Evolutionary conservation across 768 basidiomycete genomes (phyloP), one percentile per base, ranked within the genome.

Genomic region (Kwoniella mangroviensis): DNA sequence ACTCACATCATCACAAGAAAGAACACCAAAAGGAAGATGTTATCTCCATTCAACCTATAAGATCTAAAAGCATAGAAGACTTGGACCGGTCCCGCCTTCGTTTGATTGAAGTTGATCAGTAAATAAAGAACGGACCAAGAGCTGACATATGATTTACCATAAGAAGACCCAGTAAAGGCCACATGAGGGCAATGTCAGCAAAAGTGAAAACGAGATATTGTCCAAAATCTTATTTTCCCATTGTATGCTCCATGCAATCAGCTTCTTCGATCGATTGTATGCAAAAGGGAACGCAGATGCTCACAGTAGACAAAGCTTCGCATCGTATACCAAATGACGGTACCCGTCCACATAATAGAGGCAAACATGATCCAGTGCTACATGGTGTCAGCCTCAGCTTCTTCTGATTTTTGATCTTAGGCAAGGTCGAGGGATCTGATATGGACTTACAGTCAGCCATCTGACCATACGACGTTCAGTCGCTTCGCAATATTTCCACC

Each of bases 301-400:
- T 55, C 53, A 65, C 64, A 40, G 41, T 65, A 65, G n/a, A 65
- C 55, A 3, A 65, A 57, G 6, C 43, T 55, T 40, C 55, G n/a
- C 64, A 65, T 56, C 17, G 24, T 55, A 26, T 65, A 55, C 12
- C 21, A 53, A 19, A 65, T 65, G 53, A 57, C 0, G 3, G 54
- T 40, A 9, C 28, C 54, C 11, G 52, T 65, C 53, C 53, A 65
- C 17, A 17, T 3, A 4, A 26, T 19, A 26, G 56, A 58, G 3
- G 56, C 56, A 2, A 58, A 58, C 17, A 40, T 40, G 24, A 58
- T 40, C 56, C 56, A 58, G 28, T 58, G 56, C 56, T 58, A n/a
- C 13, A 13, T n/a, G 12, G 4, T 24, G 4, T 7, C 12, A n/a
- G 22, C 22, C 54, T n/a, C 22, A 22, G 12, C 54, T 55, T n/a